Base-by-base conservation (phyloP, 352 stramenopile genomes). In the Pythium guiyangense region DNA sequence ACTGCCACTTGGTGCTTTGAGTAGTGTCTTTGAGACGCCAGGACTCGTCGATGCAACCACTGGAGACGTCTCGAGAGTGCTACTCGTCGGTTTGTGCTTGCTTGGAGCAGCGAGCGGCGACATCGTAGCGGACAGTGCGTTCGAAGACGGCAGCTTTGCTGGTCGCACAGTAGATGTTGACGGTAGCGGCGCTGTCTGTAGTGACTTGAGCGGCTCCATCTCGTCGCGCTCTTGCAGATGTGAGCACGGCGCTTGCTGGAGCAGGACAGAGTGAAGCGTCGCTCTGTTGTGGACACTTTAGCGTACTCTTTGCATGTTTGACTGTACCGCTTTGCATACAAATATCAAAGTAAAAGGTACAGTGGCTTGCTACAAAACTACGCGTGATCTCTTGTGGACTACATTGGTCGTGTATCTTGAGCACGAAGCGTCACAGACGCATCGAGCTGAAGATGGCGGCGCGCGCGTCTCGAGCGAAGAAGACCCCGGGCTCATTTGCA, bases 181-280 rank as follows among this genome's bases (percentile, higher is more conserved):
- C 26, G 20, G 35, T 29, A n/a, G n/a, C n/a, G n/a, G n/a, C n/a
- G 26, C 27, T 11, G 44, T 8, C 26, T 44, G 18, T 31, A 52
- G 37, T 27, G 44, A 6, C 43, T 52, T 59, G 14, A 53, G 27
- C 25, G 54, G 35, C 54, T 60, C 54, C 54, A 60, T 54, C 31
- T 31, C 20, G 15, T 6, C 37, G 12, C 12, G 6, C 37, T 42
- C 9, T 18, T 42, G 12, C 15, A 6, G 37, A 17, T 42, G 37
- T 1, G 10, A 42, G 4, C 12, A 17, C 12, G 15, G 20, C 56
- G 52, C 62, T 97, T 82, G 57, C n/a, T n/a, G n/a, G n/a, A n/a
- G n/a, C n/a, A n/a, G n/a, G n/a, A n/a, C n/a, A n/a, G n/a, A n/a
- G n/a, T n/a, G n/a, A n/a, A n/a, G n/a, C n/a, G n/a, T n/a, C n/a